These are phyloP conservation scores for Orobanche coerulescens DNA, from an alignment of 257 asterid species.

Conservation along the genomic window DNA sequence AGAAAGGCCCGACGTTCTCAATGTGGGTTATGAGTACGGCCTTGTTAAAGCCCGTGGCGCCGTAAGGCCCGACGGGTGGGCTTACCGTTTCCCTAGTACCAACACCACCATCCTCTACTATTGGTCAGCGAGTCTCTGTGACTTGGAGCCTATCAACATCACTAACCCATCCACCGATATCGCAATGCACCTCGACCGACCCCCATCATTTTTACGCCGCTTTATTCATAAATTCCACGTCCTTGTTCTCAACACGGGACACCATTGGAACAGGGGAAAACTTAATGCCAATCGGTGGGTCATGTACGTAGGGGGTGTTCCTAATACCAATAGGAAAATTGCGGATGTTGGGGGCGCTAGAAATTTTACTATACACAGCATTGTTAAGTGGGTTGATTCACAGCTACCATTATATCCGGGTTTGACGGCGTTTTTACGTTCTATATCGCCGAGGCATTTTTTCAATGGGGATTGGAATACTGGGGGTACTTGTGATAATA, in stretches of 20 bases:
- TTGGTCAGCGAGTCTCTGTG: conserved; percentile 94
- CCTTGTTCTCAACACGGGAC: conserved; percentile 84
- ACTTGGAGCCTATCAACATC: conserved; percentile 51
- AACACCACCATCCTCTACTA: conserved; percentile 85
- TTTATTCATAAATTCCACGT: conserved; percentile 53
- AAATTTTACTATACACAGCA: conserved; percentile 57
- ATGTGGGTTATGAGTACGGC: conserved; percentile 73
- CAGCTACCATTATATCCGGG: conserved; percentile 66
- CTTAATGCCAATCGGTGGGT: conserved; percentile 73
- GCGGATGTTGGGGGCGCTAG: conserved; percentile 57
- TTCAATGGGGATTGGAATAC: conserved; percentile 95
- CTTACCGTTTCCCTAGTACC: conserved; percentile 63
- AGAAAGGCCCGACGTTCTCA: conserved; percentile 62
- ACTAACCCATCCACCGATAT: conserved; percentile 37
- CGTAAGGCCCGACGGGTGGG: conserved; percentile 92
- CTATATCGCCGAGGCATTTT: conserved; percentile 85
- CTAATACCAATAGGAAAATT: conserved; percentile 50
- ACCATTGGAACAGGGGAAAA: conserved; percentile 93
- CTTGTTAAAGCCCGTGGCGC: conserved; percentile 84
- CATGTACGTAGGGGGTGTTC: conserved; percentile 70
- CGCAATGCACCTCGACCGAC: conserved; percentile 95
- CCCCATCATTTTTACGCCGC: conserved; percentile 62
- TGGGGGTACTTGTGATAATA: conserved; percentile 87
- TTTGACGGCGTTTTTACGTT: conserved; percentile 56
- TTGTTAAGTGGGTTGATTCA: conserved; percentile 64